phyloP scores from a whole-genome alignment of 805 yeast genomes.

The Saccharomyces eubayanus region DNA sequence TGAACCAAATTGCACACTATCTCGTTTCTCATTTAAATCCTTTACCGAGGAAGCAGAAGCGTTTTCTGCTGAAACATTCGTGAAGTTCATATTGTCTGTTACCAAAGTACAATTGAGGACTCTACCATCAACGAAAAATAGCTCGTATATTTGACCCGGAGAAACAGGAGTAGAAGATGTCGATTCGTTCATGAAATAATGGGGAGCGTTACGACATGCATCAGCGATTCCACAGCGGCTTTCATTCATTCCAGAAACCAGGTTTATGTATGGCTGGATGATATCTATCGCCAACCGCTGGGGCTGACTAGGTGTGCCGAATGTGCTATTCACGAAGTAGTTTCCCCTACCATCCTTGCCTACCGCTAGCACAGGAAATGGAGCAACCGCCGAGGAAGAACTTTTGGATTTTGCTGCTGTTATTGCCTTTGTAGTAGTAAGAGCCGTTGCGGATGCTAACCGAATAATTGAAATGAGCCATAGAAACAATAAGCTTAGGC shows the following conservation, averaged over 20 bases:
- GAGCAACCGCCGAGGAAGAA: neutral
- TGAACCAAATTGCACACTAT: neutral
- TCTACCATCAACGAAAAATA: conserved; percentile 22
- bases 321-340: conserved; percentile 28
- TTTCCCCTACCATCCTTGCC: conserved; percentile 18
- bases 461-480: neutral
- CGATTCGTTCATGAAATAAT: conserved; percentile 15
- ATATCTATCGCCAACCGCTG: conserved; percentile 31
- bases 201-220: conserved; percentile 7
- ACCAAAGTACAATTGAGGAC: conserved; percentile 18
- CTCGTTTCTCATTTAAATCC: neutral
- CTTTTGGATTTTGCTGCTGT: neutral
- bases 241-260: conserved; percentile 14
- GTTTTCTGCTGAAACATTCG: conserved; percentile 1
- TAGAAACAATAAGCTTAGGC: neutral
- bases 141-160: conserved; percentile 5
- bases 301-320: conserved; percentile 29
- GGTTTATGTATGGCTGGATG: conserved; percentile 35
- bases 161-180: conserved; percentile 9
- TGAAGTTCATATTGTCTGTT: conserved; percentile 18
- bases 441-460: neutral
- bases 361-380: conserved; percentile 18
- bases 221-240: conserved; percentile 5
- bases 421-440: neutral
- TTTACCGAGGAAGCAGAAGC: neutral